phyloP scores from a whole-genome alignment of 441 rosid species.

The Iberis amara region DNA sequence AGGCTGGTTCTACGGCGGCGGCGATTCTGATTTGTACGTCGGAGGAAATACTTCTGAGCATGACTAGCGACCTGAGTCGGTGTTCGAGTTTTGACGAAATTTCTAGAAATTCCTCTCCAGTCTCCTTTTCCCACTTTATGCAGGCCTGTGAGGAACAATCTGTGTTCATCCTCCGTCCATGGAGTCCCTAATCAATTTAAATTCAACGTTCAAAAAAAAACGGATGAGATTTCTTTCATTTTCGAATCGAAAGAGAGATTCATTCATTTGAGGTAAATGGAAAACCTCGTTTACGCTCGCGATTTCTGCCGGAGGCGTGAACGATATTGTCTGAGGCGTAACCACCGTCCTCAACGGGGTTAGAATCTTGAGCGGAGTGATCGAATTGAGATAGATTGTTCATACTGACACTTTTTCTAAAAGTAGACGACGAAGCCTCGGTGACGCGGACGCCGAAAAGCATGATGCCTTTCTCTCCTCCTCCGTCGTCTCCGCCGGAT shows the following conservation, averaged over 20 bases:
- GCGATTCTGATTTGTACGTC: constrained; percentile 62
- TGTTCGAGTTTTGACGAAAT: constrained; percentile 83
- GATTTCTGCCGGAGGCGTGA: constrained; percentile 64
- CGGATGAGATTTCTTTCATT: neutral
- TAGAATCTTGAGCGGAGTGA: constrained; percentile 43
- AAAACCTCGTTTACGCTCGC: constrained; percentile 57
- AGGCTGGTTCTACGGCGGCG: constrained; percentile 88
- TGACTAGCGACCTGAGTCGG: constrained; percentile 95
- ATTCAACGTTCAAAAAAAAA: neutral
- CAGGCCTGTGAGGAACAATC: constrained; percentile 61
- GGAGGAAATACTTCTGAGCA: constrained; percentile 89
- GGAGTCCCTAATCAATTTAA: constrained; percentile 52
- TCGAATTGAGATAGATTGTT: constrained; percentile 75
- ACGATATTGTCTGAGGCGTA: constrained; percentile 84
- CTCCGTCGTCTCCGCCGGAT: constrained; percentile 23
- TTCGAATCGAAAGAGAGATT: neutral
- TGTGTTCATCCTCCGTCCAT: constrained; percentile 92
- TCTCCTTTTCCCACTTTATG: constrained; percentile 89
- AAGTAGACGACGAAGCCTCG: constrained; percentile 37
- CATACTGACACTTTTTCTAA: constrained; percentile 82
- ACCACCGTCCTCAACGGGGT: constrained; percentile 46
- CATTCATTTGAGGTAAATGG: too few species aligned
- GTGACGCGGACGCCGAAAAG: constrained; percentile 72
- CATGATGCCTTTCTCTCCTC: constrained; percentile 56
- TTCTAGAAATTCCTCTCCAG: constrained; percentile 87